These are phyloP conservation scores for Botrytis squamosa DNA, from an alignment of 2,329 filamentous ascomycete species.

Conservation along the genomic window DNA sequence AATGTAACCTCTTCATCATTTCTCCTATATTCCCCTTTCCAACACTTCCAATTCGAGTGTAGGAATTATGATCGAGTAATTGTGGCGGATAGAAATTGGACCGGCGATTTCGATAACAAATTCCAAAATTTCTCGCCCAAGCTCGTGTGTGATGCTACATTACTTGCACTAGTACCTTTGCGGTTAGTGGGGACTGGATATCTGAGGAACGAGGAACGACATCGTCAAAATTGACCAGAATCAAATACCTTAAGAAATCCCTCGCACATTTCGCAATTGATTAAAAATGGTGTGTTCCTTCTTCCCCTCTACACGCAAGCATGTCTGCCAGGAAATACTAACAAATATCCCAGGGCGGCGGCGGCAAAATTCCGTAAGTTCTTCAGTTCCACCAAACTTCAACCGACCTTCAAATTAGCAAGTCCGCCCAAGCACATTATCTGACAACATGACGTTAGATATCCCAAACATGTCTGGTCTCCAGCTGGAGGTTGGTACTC, in stretches of 20 bases:
- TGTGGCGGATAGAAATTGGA: constrained; percentile 5
- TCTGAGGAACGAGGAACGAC: constrained; percentile 16
- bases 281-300: constrained; percentile 56
- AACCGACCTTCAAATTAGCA: not conserved
- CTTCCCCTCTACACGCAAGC: too few species aligned
- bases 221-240: constrained; percentile 5
- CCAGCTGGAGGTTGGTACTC: constrained; percentile 97
- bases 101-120: constrained; percentile 19
- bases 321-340: constrained; percentile 39
- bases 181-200: not conserved
- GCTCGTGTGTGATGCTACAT: constrained; percentile 19
- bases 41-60: constrained; percentile 16
- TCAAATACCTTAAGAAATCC: constrained; percentile 18
- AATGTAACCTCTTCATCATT: constrained; percentile 60
- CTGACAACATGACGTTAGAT: constrained; percentile 53
- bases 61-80: not conserved
- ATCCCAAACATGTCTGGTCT: constrained; percentile 99
- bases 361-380: constrained; percentile 70
- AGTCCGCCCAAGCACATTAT: constrained; percentile 11
- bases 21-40: constrained; percentile 24
- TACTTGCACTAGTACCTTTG: constrained; percentile 6
- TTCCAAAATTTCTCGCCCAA: constrained; percentile 23
- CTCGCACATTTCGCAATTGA: constrained; percentile 34
- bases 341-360: constrained; percentile 63
- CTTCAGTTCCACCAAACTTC: constrained; percentile 25